Evolutionary conservation across 2,329 filamentous ascomycete species (phyloP).

Genomic region (Cladosporium sp.): DNA sequence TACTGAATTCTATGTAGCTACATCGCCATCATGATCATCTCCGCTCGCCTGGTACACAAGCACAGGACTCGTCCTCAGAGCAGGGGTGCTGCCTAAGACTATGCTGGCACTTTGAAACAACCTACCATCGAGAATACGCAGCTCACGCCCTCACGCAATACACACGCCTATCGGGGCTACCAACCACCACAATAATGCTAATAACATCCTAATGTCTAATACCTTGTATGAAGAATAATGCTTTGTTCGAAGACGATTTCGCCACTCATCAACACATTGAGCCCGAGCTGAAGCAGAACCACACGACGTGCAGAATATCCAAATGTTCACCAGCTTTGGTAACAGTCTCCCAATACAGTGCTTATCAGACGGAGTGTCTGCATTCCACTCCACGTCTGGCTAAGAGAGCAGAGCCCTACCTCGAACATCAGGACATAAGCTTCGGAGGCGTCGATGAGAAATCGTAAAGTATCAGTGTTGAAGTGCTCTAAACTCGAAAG

Average conservation of each 20-base stretch:
- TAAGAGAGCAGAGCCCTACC: too few species aligned
- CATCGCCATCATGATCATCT: conserved; percentile 4
- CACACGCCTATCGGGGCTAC: not conserved
- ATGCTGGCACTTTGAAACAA: not conserved
- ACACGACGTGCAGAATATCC: too few species aligned
- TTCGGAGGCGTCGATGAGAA: not conserved
- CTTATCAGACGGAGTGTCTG: too few species aligned
- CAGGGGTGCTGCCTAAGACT: not conserved
- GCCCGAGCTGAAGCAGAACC: too few species aligned
- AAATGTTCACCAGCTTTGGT: too few species aligned
- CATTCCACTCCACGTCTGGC: too few species aligned
- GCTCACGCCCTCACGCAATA: not conserved
- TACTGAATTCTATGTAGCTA: not conserved
- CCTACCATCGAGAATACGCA: not conserved
- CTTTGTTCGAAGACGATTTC: not conserved
- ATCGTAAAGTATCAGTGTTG: not conserved
- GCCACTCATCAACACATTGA: too few species aligned
- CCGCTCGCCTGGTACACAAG: conserved; percentile 1
- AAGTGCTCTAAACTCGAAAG: not conserved
- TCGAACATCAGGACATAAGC: too few species aligned
- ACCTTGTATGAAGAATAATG: not conserved
- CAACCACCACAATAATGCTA: not conserved
- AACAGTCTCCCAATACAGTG: too few species aligned
- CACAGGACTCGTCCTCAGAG: conserved; percentile 10
- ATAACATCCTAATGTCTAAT: not conserved